Base-by-base conservation (phyloP, 2,329 filamentous ascomycete genomes). In the Davidsoniella neocaledoniae region DNA sequence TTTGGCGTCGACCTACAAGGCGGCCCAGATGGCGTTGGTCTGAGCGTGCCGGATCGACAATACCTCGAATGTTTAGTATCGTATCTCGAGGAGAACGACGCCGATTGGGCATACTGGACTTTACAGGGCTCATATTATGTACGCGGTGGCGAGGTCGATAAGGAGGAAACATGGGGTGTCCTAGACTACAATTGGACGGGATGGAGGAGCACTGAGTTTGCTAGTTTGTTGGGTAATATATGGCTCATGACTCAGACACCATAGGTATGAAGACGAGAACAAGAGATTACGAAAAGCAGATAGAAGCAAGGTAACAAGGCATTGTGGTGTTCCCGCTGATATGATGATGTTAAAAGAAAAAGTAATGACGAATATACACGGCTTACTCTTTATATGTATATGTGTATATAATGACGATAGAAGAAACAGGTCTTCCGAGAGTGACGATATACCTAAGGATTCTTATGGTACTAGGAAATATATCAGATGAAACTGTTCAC, bases 51-150 rank as follows among this genome's bases (percentile, higher is more conserved):
- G 41, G 71, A 74, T 43, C 57, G 63, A 48, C 58, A 57, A 1
- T 78, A 77, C 57, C 64, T 76, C 43, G 61, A 62, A 8, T 79
- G 75, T 55, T 57, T 79, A 36, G 62, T 67, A 4, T 66, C 64
- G 9, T 75, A 76, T 51, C 67, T 78, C 63, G 61, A 67, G 45
- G 58, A 61, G 40, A 78, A 77, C 58, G 72, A 78, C 56, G 69
- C 69, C 33, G 76, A 78, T 53, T 79, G 75, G 74, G 68, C 70
- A 1, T 63, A 76, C 10, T 79, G 75, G 76, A 71, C 70, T 3
- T 56, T 79, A 41, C 68, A 74, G 59, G 75, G 75, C 10, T 72
- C 70, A 52, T 79, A 77, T 55, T 78, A 78, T 54, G 65, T 76
- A 9, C 64, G 73, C n/a, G 63, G 71, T 50, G 67, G 68, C 25